Percentiles rank a stretch among this genome's conserved stretches.
Conservation (phyloP, 345 rosid species). For the Euphorbia lathyris region DNA sequence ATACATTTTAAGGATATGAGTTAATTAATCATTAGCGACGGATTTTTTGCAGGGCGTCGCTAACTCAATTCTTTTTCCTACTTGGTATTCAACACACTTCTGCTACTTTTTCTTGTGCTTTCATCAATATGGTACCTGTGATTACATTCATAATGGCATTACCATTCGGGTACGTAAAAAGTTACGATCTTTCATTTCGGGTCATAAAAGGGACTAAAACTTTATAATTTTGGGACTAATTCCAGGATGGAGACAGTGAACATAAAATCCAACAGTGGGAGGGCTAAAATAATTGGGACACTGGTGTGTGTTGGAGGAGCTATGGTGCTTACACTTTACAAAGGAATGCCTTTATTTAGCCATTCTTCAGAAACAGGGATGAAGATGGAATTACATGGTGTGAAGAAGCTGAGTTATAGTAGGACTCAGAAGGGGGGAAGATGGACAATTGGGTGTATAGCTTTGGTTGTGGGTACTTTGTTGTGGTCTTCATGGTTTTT, state of each 20-base stretch:
- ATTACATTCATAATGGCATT: slow-evolving; percentile 57
- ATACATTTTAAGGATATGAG: no score
- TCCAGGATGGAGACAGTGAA: slow-evolving; percentile 50
- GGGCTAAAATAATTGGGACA: slow-evolving; percentile 46
- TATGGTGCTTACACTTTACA: slow-evolving; percentile 44
- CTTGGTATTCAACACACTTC: slow-evolving; percentile 62
- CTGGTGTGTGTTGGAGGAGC: slow-evolving; percentile 57
- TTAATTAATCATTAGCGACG: neutral
- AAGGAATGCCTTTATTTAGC: slow-evolving; percentile 43
- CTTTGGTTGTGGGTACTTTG: slow-evolving; percentile 40
- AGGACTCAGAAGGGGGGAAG: slow-evolving; percentile 16
- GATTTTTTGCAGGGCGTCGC: slow-evolving; percentile 42
- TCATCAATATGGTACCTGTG: slow-evolving; percentile 62
- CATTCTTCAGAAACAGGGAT: slow-evolving; percentile 15
- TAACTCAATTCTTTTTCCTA: slow-evolving; percentile 58
- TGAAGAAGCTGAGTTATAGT: slow-evolving; percentile 9
- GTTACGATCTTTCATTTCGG: no score
- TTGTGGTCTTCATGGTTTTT: slow-evolving; percentile 64
- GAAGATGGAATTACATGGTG: neutral
- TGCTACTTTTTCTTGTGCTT: slow-evolving; percentile 61
- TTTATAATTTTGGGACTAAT: neutral
- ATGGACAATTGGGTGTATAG: slow-evolving; percentile 50
- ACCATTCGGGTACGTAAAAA: slow-evolving; percentile 45
- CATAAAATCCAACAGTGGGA: slow-evolving; percentile 34
- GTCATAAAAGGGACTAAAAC: no score